Percentiles rank a stretch among this genome's conserved stretches.
Conservation (phyloP, 257 asterid genomes). For the Linderniella brevidens region DNA sequence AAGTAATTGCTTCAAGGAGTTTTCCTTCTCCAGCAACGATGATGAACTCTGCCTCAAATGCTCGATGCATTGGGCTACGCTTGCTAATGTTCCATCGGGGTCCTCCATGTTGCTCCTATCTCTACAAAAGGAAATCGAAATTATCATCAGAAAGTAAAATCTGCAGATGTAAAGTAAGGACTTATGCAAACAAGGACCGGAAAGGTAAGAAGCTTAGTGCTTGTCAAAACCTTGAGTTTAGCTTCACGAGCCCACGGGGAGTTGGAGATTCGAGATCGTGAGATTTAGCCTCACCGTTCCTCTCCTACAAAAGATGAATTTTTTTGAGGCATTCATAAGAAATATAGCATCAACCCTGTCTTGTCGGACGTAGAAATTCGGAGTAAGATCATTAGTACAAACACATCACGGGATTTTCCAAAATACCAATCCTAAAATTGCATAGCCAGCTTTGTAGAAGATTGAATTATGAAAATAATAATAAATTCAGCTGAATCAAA, state of each 20-base stretch:
- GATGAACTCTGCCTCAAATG: constrained; percentile 82
- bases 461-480: neutral
- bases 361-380: neutral
- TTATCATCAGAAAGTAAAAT: neutral
- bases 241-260: constrained; percentile 48
- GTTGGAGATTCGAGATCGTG: constrained; percentile 69
- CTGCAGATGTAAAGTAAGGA: neutral
- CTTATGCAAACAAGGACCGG: neutral
- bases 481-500: neutral
- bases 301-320: constrained; percentile 36
- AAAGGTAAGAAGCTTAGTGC: neutral
- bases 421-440: too few relatives aligned
- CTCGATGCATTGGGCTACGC: constrained; percentile 95
- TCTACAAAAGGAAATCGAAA: constrained; percentile 22
- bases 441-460: too few relatives aligned
- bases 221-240: constrained; percentile 64
- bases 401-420: too few relatives aligned
- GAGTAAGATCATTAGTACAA: neutral
- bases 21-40: constrained; percentile 69
- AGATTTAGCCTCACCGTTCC: constrained; percentile 54
- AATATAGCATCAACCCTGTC: neutral
- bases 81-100: constrained; percentile 91
- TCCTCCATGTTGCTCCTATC: constrained; percentile 97
- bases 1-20: constrained; percentile 57
- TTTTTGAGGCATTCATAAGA: neutral